Base-by-base conservation (phyloP, 1,284 basidiomycete species). In the Cutaneotrichosporon mucoides region DNA sequence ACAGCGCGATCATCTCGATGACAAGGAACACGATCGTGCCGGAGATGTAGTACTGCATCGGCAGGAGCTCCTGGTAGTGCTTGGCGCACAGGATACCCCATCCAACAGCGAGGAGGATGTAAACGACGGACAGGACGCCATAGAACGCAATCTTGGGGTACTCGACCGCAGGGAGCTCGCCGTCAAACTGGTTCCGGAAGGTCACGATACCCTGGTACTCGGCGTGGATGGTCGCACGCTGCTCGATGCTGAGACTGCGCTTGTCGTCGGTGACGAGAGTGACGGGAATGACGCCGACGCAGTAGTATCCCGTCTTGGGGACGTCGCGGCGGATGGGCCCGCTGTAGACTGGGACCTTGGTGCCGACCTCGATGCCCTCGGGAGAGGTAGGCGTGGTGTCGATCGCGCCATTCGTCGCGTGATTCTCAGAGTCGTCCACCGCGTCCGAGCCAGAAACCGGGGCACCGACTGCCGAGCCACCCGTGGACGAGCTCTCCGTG, bases 141-240 rank as follows among this genome's bases (percentile, higher is more conserved):
- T 98, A 98, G 78, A 98, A 97, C 90, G 85, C 88, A 70, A 98
- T 89, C 84, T 99, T 99, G n/a, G 95, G 95, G 75, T 97, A 96
- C 75, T 99, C 95, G 2, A 89, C 85, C 4, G 94, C 93, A 4
- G 95, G 85, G 15, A 99, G 82, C 74, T 90, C 85, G 41, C 95
- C 95, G 42, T 88, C 80, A 74, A 98, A 98, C 3, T 83, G 86
- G 76, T 97, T 98, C 68, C 84, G 84, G 82, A 98, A 99, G 48
- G 88, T 80, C 46, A 98, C 88, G 35, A 82, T 79, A 35, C 92
- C 95, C 7, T 82, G 81, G 78, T 94, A 99, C 16, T 82, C 81
- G n/a, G 91, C 87, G 71, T 94, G 91, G 46, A 80, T 84, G 34
- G 83, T 62, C 33, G 68, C 64, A 44, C 72, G 63, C 36, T 38